These are phyloP conservation scores for Puccinia triticina DNA, from an alignment of 1,284 basidiomycete genomes.

Conservation along the genomic window DNA sequence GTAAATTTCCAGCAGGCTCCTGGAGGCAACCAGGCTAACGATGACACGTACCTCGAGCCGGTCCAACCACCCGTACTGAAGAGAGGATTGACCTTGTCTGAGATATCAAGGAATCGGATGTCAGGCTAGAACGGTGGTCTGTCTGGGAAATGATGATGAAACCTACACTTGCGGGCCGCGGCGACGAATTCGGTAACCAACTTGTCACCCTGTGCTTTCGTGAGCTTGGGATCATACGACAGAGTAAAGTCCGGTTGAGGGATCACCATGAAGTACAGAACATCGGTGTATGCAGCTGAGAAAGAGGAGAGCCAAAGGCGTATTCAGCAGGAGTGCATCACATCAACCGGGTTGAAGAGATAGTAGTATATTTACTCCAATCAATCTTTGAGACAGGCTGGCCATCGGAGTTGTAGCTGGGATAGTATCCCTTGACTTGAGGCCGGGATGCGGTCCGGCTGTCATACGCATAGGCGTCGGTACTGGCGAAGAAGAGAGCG, in stretches of 20 bases:
- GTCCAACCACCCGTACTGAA: constrained; percentile 46
- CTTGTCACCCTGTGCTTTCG: neutral
- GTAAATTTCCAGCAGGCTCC: neutral
- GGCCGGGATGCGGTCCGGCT: neutral
- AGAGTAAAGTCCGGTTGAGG: constrained; percentile 15
- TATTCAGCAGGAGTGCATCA: too few relatives aligned
- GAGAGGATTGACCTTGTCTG: constrained; percentile 37
- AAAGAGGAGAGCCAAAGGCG: neutral
- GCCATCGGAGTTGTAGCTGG: constrained; percentile 9
- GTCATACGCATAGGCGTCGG: neutral
- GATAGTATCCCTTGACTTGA: constrained; percentile 49
- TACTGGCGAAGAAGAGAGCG: neutral
- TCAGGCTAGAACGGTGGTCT: neutral
- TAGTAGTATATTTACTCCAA: constrained; percentile 14
- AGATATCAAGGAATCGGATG: neutral
- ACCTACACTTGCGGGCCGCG: constrained; percentile 23
- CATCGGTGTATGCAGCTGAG: constrained; percentile 44
- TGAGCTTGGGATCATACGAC: constrained; percentile 7
- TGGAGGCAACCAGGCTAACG: neutral
- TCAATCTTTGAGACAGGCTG: constrained; percentile 18
- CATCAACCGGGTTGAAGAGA: neutral
- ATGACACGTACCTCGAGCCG: constrained; percentile 24
- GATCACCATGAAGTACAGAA: constrained; percentile 30
- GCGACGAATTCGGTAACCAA: constrained; percentile 34
- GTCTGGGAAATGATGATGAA: neutral